These are phyloP conservation scores for Vaccinium myrtillus DNA, from an alignment of 148 eudicot genomes.

Conservation along the genomic window DNA sequence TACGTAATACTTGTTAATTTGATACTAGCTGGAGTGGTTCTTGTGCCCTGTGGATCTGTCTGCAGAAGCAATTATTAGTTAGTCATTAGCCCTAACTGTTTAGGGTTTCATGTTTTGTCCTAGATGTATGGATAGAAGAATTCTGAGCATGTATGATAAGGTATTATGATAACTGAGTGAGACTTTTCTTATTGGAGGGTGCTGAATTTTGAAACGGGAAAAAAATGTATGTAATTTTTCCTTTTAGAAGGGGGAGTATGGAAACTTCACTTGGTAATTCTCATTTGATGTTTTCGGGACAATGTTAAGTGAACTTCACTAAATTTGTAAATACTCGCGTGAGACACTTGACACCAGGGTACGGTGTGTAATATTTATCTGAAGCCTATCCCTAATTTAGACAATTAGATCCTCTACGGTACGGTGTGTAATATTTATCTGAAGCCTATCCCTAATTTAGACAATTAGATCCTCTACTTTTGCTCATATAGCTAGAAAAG, in stretches of 20 bases:
- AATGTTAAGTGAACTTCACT: not conserved
- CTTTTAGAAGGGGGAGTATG: not conserved
- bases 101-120: not conserved
- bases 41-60: not conserved
- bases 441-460: too few relatives aligned
- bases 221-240: not conserved
- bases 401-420: not conserved
- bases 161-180: too few relatives aligned
- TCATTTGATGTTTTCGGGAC: not conserved
- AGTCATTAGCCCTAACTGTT: not conserved
- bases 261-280: not conserved
- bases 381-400: too few relatives aligned
- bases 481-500: too few relatives aligned
- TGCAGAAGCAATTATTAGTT: not conserved
- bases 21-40: not conserved
- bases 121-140: not conserved
- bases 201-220: not conserved
- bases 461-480: not conserved
- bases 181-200: not conserved
- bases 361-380: not conserved
- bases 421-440: not conserved
- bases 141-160: not conserved
- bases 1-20: not conserved
- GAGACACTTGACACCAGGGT: not conserved
- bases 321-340: not conserved